Conservation (phyloP, 768 basidiomycete genomes). For the Xerocomus brunneocitrinus region DNA sequence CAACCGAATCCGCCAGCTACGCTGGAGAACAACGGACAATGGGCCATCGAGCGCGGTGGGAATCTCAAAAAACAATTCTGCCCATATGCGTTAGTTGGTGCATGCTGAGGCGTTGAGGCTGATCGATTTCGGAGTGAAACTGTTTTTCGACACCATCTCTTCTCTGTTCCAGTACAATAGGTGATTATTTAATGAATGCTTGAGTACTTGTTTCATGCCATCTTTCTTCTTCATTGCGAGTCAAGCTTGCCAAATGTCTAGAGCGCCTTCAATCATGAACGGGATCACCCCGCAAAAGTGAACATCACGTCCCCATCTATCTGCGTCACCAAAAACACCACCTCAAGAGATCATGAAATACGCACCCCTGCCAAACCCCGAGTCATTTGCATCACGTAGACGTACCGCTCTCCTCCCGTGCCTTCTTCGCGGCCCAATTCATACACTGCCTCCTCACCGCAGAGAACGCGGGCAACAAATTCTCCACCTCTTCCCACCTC, state of each 20-base stretch:
- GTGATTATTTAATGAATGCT: background rate
- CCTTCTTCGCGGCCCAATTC: constrained; percentile 1
- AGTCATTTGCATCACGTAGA: background rate
- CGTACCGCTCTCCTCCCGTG: background rate
- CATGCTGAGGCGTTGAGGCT: too few species aligned
- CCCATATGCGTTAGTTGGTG: too few species aligned
- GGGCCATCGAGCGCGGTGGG: too few species aligned
- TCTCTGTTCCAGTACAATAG: background rate
- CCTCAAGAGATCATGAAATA: background rate
- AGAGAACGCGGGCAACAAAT: constrained; percentile 20
- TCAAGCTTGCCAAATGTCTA: background rate
- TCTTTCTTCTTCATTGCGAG: background rate
- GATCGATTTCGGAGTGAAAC: too few species aligned
- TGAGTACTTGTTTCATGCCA: background rate
- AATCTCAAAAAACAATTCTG: too few species aligned
- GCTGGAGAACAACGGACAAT: too few species aligned
- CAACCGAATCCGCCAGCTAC: too few species aligned
- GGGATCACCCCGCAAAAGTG: background rate
- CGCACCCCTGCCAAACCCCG: background rate
- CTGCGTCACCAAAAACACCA: background rate
- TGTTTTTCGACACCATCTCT: too few species aligned
- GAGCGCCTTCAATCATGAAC: background rate
- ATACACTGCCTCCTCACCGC: constrained; percentile 18
- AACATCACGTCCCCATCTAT: background rate
- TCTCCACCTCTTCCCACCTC: constrained; percentile 22